These are phyloP conservation scores for Arabidopsis suecica DNA, from an alignment of 345 rosid genomes.

Conservation along the genomic window DNA sequence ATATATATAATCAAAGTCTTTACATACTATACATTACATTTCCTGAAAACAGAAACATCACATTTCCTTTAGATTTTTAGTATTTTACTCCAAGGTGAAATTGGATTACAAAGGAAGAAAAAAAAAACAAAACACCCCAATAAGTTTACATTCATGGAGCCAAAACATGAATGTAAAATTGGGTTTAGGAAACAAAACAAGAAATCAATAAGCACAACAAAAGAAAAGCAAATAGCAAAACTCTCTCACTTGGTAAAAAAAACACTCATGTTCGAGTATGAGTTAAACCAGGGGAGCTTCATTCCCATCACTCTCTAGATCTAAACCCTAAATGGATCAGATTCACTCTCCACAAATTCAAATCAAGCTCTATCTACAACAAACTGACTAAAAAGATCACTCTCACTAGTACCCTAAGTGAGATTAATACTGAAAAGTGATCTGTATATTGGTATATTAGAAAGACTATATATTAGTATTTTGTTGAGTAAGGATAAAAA, in stretches of 20 bases:
- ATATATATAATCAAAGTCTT: too few relatives aligned
- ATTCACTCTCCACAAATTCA: slow-evolving; percentile 33
- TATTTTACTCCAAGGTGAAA: slow-evolving; percentile 13
- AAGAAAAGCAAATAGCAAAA: slow-evolving; percentile 24
- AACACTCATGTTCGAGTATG: slow-evolving; percentile 32
- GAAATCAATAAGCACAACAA: slow-evolving; percentile 10
- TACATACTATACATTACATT: slow-evolving; percentile 1
- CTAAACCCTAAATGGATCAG: slow-evolving; percentile 47
- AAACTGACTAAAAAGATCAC: slow-evolving; percentile 38
- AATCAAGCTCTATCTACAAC: slow-evolving; percentile 34
- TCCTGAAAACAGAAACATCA: background rate
- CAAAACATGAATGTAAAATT: slow-evolving; percentile 42
- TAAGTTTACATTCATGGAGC: slow-evolving; percentile 35
- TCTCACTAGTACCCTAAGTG: slow-evolving; percentile 36
- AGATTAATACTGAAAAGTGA: slow-evolving; percentile 37
- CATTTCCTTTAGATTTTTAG: background rate
- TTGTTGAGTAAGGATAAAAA: slow-evolving; percentile 30
- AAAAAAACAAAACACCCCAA: background rate
- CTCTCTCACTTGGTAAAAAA: slow-evolving; percentile 44
- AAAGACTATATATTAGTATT: slow-evolving; percentile 33
- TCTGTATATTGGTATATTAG: slow-evolving; percentile 39
- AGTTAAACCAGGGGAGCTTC: slow-evolving; percentile 47
- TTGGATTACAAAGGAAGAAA: background rate
- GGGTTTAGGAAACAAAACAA: slow-evolving; percentile 17
- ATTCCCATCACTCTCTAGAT: slow-evolving; percentile 37